phyloP scores from a whole-genome alignment of 805 yeast genomes.

The Suhomyces emberorum region DNA sequence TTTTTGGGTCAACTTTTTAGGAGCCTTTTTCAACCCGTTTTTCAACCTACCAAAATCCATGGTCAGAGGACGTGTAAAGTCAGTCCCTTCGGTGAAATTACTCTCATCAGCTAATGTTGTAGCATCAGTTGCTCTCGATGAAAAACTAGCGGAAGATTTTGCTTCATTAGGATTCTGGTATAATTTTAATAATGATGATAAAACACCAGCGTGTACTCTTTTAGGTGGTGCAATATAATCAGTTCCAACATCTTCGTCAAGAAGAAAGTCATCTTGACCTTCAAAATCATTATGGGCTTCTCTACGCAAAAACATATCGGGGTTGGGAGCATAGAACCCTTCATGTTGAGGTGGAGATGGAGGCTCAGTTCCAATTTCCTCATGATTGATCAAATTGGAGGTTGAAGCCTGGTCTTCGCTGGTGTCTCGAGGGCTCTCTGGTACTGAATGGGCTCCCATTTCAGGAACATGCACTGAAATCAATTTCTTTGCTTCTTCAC shows the following conservation, averaged over 20 bases:
- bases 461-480: slow-evolving; percentile 47
- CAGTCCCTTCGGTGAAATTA: slow-evolving; percentile 3
- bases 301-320: slow-evolving; percentile 38
- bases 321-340: slow-evolving; percentile 39
- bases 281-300: slow-evolving; percentile 23
- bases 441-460: not conserved
- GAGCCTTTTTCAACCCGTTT: slow-evolving; percentile 28
- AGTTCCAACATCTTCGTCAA: slow-evolving; percentile 31
- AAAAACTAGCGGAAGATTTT: slow-evolving; percentile 24
- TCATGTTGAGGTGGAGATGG: slow-evolving; percentile 4
- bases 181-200: slow-evolving; percentile 70
- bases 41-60: slow-evolving; percentile 27
- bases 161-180: slow-evolving; percentile 50
- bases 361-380: slow-evolving; percentile 2
- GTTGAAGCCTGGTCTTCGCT: slow-evolving; percentile 2
- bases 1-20: slow-evolving; percentile 16
- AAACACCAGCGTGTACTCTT: slow-evolving; percentile 79
- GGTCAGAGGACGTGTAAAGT: not conserved
- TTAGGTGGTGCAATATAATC: slow-evolving; percentile 40
- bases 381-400: slow-evolving; percentile 1
- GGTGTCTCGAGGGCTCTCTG: too few relatives aligned
- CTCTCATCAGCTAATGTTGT: slow-evolving; percentile 24
- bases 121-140: slow-evolving; percentile 15
- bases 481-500: slow-evolving; percentile 53
- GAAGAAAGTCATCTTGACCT: slow-evolving; percentile 24